Evolutionary conservation across 2,329 filamentous ascomycete genomes (phyloP), one percentile per base, ranked within the genome.

Genomic region (Nakataea oryzae): DNA sequence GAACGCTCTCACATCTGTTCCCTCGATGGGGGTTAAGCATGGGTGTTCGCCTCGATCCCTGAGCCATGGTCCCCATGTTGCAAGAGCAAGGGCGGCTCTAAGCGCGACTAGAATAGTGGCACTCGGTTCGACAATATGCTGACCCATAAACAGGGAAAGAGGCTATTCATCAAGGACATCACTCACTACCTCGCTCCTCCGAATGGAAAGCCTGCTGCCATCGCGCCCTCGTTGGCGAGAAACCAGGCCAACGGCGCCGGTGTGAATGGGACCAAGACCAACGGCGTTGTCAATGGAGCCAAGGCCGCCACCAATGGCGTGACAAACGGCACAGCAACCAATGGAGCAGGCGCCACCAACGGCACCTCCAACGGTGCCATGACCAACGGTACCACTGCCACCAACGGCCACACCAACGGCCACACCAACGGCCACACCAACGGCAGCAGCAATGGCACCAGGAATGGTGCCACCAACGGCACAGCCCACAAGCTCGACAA

Each of bases 161-260:
- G 93, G 68, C 79, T 96, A 69, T 97, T 97, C 78, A 95, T 99
- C 83, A 99, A 99, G 76, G 95, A 97, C 74, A 99, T 97, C 78
- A 88, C 90, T 62, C 89, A 97, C 76, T 97, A 97, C 74, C 81
- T 97, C 67, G 81, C 96, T 66, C 89, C 92, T 6, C 90, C 91
- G 3, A 79, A 89, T 65, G 80, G 82, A 58, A 83, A 88, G 69
- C 79, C 83, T 17, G 84, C 90, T 60, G 80, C 79, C 59, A 85
- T 95, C 64, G 92, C 91, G 12, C 89, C 90, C 2, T 96, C 91
- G n/a, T 81, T 97, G 60, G 85, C 83, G 30, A 66, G 71, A 28
- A 32, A 61, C 58, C 64, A 65, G 29, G 65, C 64, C 60, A 69
- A 70, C 59, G 66, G 65, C 62, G 69, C 70, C 32, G 67, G 70